Base-by-base conservation (phyloP, 2,329 filamentous ascomycete genomes). In the Byssochlamys sp. region DNA sequence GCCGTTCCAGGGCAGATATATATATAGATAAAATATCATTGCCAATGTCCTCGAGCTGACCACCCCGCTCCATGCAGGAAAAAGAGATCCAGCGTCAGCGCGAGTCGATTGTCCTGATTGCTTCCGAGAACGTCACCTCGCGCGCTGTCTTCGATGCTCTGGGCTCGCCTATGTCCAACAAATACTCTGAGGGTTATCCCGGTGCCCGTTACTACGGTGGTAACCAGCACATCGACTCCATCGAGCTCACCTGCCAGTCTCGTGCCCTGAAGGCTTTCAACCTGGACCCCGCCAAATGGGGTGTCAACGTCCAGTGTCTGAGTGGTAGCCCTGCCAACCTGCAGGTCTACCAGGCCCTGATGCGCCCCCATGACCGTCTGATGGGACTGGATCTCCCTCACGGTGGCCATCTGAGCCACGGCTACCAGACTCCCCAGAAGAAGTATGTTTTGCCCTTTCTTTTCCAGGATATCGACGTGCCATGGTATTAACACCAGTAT, bases 121-220 rank as follows among this genome's bases (percentile, higher is more conserved):
- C 94, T 71, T 97, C 94, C 58, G 94, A 99, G 82, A 99, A 99
- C 82, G 91, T 99, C 78, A 99, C 94, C 59, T 99, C 94, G 62
- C 91, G 91, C 68, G 91, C 94, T 69, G 94, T 99, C 71, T 96
- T 96, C 80, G 91, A 99, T 80, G 94, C 94, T 60, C 86, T 99
- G 65, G 94, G 94, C 70, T 91, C 87, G 59, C 88, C 89, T 75
- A 95, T 94, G 89, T 90, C 89, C 77, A 96, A 99, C 85, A 99
- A 99, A 82, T 99, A 99, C 84, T 96, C 91, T 19, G 94, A 99
- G 82, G 94, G 94, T 65, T 96, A 96, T 77, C 94, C 94, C 66
- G 94, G 94, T 74, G 94, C 94, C 69, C 88, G 94, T 77, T 99
- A 99, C 84, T 99, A 99, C 72, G 94, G 94, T 73, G 94, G 94